Conservation (phyloP, 805 yeast species). For the Tetrapisispora taiwanensis region DNA sequence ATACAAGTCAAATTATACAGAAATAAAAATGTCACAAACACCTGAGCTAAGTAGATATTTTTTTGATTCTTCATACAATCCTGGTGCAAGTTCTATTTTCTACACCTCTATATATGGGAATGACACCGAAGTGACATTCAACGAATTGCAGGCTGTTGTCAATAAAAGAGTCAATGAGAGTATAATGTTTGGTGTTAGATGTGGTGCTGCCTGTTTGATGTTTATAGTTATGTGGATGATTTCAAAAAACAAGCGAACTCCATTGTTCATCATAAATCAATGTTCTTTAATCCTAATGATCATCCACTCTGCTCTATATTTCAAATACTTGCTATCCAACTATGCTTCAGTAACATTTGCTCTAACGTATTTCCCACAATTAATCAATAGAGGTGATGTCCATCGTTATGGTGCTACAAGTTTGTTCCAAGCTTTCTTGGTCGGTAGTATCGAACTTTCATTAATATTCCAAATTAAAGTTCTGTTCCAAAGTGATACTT, state of each 20-base stretch:
- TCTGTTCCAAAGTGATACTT: constrained; percentile 55
- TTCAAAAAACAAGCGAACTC: constrained; percentile 46
- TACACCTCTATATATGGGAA: constrained; percentile 37
- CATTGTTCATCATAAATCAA: constrained; percentile 68
- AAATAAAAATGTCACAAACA: not conserved
- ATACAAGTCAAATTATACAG: not conserved
- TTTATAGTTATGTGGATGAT: constrained; percentile 39
- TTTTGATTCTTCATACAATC: constrained; percentile 19
- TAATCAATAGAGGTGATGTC: constrained; percentile 31
- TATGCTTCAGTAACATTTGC: constrained; percentile 38
- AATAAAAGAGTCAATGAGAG: constrained; percentile 30
- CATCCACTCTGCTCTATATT: constrained; percentile 51
- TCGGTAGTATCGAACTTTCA: constrained; percentile 52
- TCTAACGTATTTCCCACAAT: constrained; percentile 39
- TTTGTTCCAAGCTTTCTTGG: constrained; percentile 48
- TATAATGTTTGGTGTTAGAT: constrained; percentile 45
- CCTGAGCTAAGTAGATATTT: constrained; percentile 10
- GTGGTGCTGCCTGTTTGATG: constrained; percentile 45
- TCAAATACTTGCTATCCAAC: constrained; percentile 44
- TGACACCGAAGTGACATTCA: constrained; percentile 29
- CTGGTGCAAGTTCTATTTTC: constrained; percentile 24
- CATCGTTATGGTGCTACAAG: constrained; percentile 52
- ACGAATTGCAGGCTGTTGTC: constrained; percentile 34
- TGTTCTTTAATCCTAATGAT: constrained; percentile 44
- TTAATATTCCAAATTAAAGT: constrained; percentile 62